Conservation (phyloP, 2,329 filamentous ascomycete genomes). For the Scedosporium dehoogii region DNA sequence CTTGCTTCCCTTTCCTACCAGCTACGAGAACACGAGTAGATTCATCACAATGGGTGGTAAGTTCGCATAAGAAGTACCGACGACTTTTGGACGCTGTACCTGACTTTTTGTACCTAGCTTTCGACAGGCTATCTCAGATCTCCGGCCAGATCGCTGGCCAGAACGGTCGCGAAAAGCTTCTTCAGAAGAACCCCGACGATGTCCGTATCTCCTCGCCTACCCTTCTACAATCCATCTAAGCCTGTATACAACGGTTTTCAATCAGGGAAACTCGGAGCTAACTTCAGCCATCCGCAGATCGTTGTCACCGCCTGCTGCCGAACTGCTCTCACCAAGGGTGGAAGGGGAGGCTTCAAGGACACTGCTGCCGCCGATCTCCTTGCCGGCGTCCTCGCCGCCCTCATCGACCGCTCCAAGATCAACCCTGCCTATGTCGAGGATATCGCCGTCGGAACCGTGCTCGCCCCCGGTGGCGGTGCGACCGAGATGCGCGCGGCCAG, state of each 20-base stretch:
- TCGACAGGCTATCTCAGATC: slow-evolving; percentile 49
- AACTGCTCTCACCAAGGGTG: slow-evolving; percentile 84
- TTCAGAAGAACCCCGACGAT: slow-evolving; percentile 59
- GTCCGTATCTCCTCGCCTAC: slow-evolving; percentile 26
- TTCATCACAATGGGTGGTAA: slow-evolving; percentile 6
- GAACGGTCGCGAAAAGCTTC: slow-evolving; percentile 44
- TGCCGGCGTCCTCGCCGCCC: slow-evolving; percentile 67
- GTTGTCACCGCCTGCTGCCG: slow-evolving; percentile 90
- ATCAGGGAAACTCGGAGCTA: slow-evolving; percentile 11
- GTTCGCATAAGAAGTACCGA: neutral
- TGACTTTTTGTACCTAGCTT: slow-evolving; percentile 26
- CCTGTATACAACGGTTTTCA: neutral
- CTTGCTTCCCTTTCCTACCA: neutral
- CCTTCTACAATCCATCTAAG: neutral
- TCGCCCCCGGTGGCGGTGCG: slow-evolving; percentile 86
- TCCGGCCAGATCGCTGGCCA: slow-evolving; percentile 55
- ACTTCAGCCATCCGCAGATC: slow-evolving; percentile 37
- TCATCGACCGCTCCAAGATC: slow-evolving; percentile 79
- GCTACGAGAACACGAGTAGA: neutral
- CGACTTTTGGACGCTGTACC: neutral
- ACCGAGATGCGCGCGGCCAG: slow-evolving; percentile 94
- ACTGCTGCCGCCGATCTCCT: slow-evolving; percentile 80
- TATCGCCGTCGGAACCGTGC: slow-evolving; percentile 81
- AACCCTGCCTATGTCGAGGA: slow-evolving; percentile 85
- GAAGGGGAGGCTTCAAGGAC: slow-evolving; percentile 93